These are phyloP conservation scores for Logfia minima DNA, from an alignment of 129 eudicot genomes.

Conservation along the genomic window DNA sequence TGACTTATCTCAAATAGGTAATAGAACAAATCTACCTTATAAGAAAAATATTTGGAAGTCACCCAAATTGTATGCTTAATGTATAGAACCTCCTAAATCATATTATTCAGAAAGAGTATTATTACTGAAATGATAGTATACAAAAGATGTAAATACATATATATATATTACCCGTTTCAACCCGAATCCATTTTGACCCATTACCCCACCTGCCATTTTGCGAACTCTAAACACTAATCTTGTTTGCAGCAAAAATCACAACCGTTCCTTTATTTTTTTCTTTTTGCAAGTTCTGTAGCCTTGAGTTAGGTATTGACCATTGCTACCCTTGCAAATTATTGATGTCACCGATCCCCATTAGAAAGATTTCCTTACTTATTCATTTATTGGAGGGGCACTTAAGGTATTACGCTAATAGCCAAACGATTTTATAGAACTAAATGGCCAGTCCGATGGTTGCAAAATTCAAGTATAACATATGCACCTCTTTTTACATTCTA, in stretches of 20 bases:
- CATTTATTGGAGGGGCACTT: neutral
- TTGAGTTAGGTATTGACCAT: neutral
- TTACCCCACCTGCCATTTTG: neutral
- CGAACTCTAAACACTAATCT: slow-evolving; percentile 3
- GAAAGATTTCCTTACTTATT: neutral
- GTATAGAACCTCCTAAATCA: neutral
- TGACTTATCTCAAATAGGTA: neutral
- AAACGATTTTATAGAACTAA: neutral
- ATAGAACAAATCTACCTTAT: neutral
- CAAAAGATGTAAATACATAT: too few relatives aligned
- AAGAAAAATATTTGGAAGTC: neutral
- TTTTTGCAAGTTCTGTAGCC: neutral
- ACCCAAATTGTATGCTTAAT: neutral
- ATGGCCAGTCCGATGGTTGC: slow-evolving; percentile 1
- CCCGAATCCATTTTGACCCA: neutral
- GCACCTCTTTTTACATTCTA: slow-evolving; percentile 5
- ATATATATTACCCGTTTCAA: neutral
- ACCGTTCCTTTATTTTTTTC: neutral
- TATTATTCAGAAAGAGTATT: neutral
- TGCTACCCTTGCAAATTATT: neutral
- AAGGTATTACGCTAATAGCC: slow-evolving; percentile 4
- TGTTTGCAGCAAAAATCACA: neutral
- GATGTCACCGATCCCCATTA: neutral
- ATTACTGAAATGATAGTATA: neutral
- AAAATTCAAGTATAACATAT: slow-evolving; percentile 9